Conservation (phyloP, 805 yeast genomes). For the Ogataea thermomethanolica region DNA sequence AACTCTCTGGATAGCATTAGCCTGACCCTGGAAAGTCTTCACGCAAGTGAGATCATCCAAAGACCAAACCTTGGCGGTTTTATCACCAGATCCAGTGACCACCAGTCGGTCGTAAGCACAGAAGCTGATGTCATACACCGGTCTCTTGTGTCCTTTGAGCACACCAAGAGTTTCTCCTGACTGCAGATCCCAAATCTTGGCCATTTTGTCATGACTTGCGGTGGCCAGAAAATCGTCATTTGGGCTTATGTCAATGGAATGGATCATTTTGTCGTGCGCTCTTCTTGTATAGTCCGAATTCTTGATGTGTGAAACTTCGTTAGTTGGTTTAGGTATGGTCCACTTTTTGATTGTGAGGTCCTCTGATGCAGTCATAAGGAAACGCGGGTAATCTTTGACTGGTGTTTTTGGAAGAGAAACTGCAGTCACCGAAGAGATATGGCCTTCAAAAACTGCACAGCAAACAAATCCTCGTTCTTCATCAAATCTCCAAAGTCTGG, state of each 20-base stretch:
- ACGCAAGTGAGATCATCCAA: slow-evolving; percentile 69
- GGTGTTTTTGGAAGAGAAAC: slow-evolving; percentile 65
- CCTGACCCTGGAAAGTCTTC: slow-evolving; percentile 89
- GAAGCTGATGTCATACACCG: slow-evolving; percentile 88
- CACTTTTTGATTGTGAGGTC: slow-evolving; percentile 86
- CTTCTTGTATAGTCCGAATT: slow-evolving; percentile 84
- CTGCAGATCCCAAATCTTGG: slow-evolving; percentile 82
- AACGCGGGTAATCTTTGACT: slow-evolving; percentile 49
- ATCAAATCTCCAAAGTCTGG: slow-evolving; percentile 74
- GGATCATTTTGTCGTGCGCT: slow-evolving; percentile 96
- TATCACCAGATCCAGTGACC: slow-evolving; percentile 89
- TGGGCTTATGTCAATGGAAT: slow-evolving; percentile 85
- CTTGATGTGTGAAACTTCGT: slow-evolving; percentile 37
- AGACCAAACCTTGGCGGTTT: slow-evolving; percentile 86
- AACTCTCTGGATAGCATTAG: slow-evolving; percentile 86
- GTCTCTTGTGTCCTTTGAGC: slow-evolving; percentile 87
- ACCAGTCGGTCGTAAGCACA: slow-evolving; percentile 74
- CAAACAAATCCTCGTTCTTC: slow-evolving; percentile 39
- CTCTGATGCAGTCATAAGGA: slow-evolving; percentile 75
- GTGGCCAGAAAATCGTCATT: slow-evolving; percentile 86
- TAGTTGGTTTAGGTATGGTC: slow-evolving; percentile 56
- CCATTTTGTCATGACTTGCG: slow-evolving; percentile 90
- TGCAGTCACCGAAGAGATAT: slow-evolving; percentile 82
- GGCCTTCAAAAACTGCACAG: slow-evolving; percentile 75
- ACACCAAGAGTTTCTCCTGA: slow-evolving; percentile 87